Percentiles rank a stretch among this genome's conserved stretches.
These are phyloP conservation scores for Sporisorium exsertum DNA, from an alignment of 1,284 basidiomycete genomes.

Conservation along the genomic window DNA sequence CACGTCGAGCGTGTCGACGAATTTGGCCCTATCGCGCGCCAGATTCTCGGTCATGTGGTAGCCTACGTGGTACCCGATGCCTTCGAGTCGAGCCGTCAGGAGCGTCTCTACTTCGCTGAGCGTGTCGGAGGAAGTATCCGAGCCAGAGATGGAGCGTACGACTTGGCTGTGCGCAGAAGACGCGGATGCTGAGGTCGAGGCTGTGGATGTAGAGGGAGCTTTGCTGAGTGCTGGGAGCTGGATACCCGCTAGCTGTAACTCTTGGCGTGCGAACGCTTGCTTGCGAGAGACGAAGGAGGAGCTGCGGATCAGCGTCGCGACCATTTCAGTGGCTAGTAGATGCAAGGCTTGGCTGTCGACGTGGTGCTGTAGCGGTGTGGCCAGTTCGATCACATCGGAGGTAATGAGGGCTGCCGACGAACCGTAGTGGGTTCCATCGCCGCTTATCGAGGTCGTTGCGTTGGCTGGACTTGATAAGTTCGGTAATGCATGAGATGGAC, in stretches of 20 bases:
- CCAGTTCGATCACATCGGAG: slow-evolving; percentile 65
- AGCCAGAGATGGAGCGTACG: slow-evolving; percentile 48
- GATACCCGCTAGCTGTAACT: slow-evolving; percentile 39
- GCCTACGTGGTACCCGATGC: slow-evolving; percentile 87
- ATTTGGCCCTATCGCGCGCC: slow-evolving; percentile 79
- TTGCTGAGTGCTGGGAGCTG: slow-evolving; percentile 8
- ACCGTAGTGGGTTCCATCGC: slow-evolving; percentile 13
- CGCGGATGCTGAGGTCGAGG: slow-evolving; percentile 2
- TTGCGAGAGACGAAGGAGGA: slow-evolving; percentile 69
- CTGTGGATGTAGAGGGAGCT: slow-evolving; percentile 3
- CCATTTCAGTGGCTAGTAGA: slow-evolving; percentile 84
- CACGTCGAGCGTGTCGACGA: slow-evolving; percentile 85
- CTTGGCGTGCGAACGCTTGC: slow-evolving; percentile 72
- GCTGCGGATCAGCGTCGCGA: slow-evolving; percentile 38
- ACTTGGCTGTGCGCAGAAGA: slow-evolving; percentile 19
- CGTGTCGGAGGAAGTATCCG: slow-evolving; percentile 26
- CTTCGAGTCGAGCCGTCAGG: slow-evolving; percentile 78
- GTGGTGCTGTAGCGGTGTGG: slow-evolving; percentile 69
- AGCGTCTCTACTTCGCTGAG: slow-evolving; percentile 76
- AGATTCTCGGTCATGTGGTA: slow-evolving; percentile 85
- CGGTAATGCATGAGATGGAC: slow-evolving; percentile 45
- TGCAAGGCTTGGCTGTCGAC: slow-evolving; percentile 83
- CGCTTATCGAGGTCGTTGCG: slow-evolving; percentile 6
- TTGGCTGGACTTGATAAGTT: slow-evolving; percentile 15
- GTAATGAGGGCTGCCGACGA: slow-evolving; percentile 42